Evolutionary conservation across 2,329 filamentous ascomycete species (phyloP).

Genomic region (Blastomyces percursus): DNA sequence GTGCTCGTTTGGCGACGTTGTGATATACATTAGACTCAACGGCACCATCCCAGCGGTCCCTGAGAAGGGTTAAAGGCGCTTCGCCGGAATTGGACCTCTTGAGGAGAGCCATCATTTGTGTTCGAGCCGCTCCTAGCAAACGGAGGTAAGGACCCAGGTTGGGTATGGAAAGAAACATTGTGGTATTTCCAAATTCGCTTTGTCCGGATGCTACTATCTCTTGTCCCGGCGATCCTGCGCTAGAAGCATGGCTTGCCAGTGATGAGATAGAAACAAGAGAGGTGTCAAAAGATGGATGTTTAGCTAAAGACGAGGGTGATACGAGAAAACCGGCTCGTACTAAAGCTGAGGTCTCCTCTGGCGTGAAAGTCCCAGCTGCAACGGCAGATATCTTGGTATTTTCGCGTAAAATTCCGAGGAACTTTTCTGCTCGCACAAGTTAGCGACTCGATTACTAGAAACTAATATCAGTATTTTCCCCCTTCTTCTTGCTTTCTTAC

Average conservation of each 20-base stretch:
- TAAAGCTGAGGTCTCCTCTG: constrained; percentile 39
- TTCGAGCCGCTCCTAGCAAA: constrained; percentile 44
- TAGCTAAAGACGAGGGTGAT: constrained; percentile 33
- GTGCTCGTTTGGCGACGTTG: constrained; percentile 41
- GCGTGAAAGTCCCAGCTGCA: constrained; percentile 34
- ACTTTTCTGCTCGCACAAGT: constrained; percentile 41
- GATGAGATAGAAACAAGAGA: constrained; percentile 26
- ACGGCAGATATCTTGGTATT: constrained; percentile 40
- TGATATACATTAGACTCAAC: constrained; percentile 37
- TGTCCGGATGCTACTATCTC: constrained; percentile 5
- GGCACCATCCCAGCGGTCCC: constrained; percentile 55
- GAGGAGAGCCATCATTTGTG: constrained; percentile 44
- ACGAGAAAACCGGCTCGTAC: constrained; percentile 46
- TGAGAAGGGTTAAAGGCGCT: constrained; percentile 43
- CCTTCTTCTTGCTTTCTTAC: constrained; percentile 22
- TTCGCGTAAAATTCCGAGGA: constrained; percentile 37
- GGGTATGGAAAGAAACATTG: constrained; percentile 46
- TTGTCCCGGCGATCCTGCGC: background rate
- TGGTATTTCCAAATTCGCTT: constrained; percentile 19
- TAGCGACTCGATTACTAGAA: constrained; percentile 34
- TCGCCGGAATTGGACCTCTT: constrained; percentile 43
- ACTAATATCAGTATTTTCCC: constrained; percentile 16
- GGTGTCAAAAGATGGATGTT: constrained; percentile 34
- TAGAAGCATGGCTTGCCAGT: constrained; percentile 7
- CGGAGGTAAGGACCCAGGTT: constrained; percentile 50